Evolutionary conservation across 108 stramenopile genomes (phyloP), one percentile per base, ranked within the genome.

Genomic region (Skeletonema tropicum): DNA sequence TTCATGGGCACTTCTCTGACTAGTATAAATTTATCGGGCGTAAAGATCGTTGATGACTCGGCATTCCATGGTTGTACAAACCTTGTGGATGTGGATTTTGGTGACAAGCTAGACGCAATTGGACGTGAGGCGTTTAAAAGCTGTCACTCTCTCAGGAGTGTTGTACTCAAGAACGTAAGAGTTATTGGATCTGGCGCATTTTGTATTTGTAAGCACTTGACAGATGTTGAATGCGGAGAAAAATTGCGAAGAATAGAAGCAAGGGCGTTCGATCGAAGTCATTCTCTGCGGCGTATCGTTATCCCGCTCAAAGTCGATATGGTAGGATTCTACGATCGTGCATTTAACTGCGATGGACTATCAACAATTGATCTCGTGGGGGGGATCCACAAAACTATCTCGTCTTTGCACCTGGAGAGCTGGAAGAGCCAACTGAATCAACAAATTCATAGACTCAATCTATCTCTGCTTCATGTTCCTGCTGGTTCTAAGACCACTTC

Each of bases 281-380:
- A 4, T 55, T 21, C 21, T 2, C 8, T 55, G 21, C 25, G 52
- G 6, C 52, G 52, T 23, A 55, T 55, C 21, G 19, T 23, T 2
- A 23, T 55, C 2, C 52, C 52, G 2, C 23, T 55, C 23, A 55
- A 55, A 55, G 21, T 2, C 6, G 23, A 55, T 23, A 55, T 55
- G 52, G 23, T 55, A 10, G 52, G 52, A 55, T 55, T 23, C n/a
- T 55, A 55, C 7, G 52, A 55, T 55, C 9, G n/a, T 55, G 52
- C 52, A 55, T 55, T 55, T 17, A 55, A 55, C 2, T 10, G 52
- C 23, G 21, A 23, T 23, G 52, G n/a, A 23, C 23, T 55, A 21
- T 21, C 23, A 25, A 55, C 23, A 21, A 23, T 55, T 23, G 52
- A 55, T 15, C 52, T 55, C 7, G 52, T 55, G 19, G 52, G 8